A percentile compares a stretch with the other conserved stretches of the same genome.
Conservation (phyloP, 2,329 filamentous ascomycete genomes). For the Alternaria postmessia region DNA sequence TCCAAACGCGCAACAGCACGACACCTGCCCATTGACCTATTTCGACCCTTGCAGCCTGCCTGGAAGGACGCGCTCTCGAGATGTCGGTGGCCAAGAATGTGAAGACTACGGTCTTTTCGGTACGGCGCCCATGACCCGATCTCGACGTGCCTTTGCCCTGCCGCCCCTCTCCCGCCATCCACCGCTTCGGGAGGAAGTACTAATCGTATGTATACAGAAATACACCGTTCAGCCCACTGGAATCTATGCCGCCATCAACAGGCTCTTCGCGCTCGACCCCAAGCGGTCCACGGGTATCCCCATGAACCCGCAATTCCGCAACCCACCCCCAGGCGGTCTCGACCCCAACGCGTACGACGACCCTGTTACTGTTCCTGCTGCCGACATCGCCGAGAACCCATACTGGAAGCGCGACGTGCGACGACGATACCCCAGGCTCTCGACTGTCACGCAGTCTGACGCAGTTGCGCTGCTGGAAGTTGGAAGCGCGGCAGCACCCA, state of each 20-base stretch:
- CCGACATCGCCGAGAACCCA: slow-evolving; percentile 87
- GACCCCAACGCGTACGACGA: slow-evolving; percentile 79
- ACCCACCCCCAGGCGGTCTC: slow-evolving; percentile 78
- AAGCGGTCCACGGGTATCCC: slow-evolving; percentile 91
- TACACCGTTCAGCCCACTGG: slow-evolving; percentile 91
- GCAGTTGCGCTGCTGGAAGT: slow-evolving; percentile 84
- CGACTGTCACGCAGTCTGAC: slow-evolving; percentile 82
- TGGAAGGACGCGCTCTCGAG: slow-evolving; percentile 25
- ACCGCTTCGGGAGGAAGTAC: slow-evolving; percentile 9
- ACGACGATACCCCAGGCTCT: slow-evolving; percentile 80
- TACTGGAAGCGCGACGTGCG: slow-evolving; percentile 96
- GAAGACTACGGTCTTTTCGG: slow-evolving; percentile 38
- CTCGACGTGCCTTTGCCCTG: slow-evolving; percentile 2
- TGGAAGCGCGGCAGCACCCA: slow-evolving; percentile 81
- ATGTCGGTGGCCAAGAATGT: slow-evolving; percentile 45
- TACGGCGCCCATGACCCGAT: slow-evolving; percentile 26
- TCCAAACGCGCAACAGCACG: slow-evolving; percentile 25
- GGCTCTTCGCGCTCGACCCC: slow-evolving; percentile 80
- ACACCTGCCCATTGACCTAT: slow-evolving; percentile 35
- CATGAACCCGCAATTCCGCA: slow-evolving; percentile 90
- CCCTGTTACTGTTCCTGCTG: slow-evolving; percentile 82
- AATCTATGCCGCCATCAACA: slow-evolving; percentile 85
- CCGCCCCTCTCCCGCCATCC: slow-evolving; percentile 16
- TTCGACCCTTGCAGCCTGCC: slow-evolving; percentile 24
- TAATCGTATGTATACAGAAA: slow-evolving; percentile 69